These are phyloP conservation scores for Puccinia coronata DNA, from an alignment of 1,284 basidiomycete genomes.

Conservation along the genomic window DNA sequence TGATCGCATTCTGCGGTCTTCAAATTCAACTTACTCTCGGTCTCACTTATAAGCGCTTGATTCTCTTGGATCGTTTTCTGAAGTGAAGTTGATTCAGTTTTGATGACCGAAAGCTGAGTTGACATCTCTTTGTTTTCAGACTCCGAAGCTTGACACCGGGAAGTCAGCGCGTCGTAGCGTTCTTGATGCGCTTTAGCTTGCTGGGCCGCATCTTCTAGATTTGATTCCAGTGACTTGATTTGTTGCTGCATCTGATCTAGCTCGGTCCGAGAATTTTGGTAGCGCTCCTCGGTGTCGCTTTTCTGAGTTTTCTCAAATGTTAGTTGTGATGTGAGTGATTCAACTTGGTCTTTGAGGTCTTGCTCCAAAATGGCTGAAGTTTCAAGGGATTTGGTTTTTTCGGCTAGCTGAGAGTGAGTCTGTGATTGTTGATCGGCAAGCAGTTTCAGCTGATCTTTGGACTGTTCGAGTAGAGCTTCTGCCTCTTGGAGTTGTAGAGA, in stretches of 20 bases:
- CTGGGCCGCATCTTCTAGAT: background rate
- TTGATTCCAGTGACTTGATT: constrained; percentile 1
- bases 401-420: constrained; percentile 8
- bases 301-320: constrained; percentile 20
- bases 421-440: constrained; percentile 4
- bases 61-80: constrained; percentile 7
- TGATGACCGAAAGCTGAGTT: constrained; percentile 4
- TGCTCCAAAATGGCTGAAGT: background rate
- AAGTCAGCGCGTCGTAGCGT: background rate
- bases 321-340: constrained; percentile 13
- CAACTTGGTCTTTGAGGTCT: constrained; percentile 19
- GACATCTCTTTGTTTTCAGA: background rate
- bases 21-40: background rate
- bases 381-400: constrained; percentile 21
- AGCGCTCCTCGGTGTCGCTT: background rate
- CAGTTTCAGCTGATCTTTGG: constrained; percentile 7
- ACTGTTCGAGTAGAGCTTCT: constrained; percentile 3
- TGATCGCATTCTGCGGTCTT: constrained; percentile 27
- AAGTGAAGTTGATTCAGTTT: background rate
- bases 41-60: constrained; percentile 17
- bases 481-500: constrained; percentile 25
- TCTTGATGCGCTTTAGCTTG: constrained; percentile 19
- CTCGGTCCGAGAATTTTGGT: background rate
- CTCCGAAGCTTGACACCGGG: constrained; percentile 26
- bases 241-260: constrained; percentile 16